Conservation (phyloP, 2,329 filamentous ascomycete genomes). For the Septoria linicola region DNA sequence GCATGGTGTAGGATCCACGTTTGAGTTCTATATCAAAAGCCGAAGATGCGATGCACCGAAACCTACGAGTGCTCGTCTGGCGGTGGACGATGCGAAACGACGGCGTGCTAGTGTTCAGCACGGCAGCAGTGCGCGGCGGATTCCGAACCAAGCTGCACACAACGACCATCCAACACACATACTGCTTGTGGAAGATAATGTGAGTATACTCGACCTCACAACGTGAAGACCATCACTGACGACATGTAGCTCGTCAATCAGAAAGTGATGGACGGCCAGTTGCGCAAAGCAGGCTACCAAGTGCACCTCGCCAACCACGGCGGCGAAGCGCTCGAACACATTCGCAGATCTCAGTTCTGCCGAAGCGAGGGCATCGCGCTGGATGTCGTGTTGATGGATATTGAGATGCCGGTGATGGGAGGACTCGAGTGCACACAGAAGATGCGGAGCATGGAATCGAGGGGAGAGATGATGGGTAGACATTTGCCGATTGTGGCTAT, state of each 20-base stretch:
- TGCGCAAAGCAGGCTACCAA: slow-evolving; percentile 25
- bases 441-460: slow-evolving; percentile 33
- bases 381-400: slow-evolving; percentile 34
- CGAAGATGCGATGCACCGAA: slow-evolving; percentile 4
- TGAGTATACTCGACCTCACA: slow-evolving; percentile 68
- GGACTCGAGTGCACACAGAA: slow-evolving; percentile 31
- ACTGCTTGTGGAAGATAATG: slow-evolving; percentile 39
- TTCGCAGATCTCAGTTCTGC: slow-evolving; percentile 17
- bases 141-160: not conserved
- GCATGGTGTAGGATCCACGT: slow-evolving; percentile 61
- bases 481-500: slow-evolving; percentile 72
- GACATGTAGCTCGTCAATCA: slow-evolving; percentile 53
- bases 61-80: not conserved
- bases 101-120: not conserved
- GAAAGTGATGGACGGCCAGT: slow-evolving; percentile 29
- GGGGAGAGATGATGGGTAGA: slow-evolving; percentile 47
- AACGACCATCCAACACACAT: slow-evolving; percentile 41
- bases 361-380: slow-evolving; percentile 12
- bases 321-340: slow-evolving; percentile 30
- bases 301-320: slow-evolving; percentile 32
- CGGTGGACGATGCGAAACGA: not conserved
- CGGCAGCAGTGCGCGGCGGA: not conserved
- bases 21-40: slow-evolving; percentile 62
- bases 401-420: slow-evolving; percentile 37
- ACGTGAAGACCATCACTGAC: slow-evolving; percentile 60